These are phyloP conservation scores for Diaporthe vexans DNA, from an alignment of 2,329 filamentous ascomycete genomes.

Conservation along the genomic window DNA sequence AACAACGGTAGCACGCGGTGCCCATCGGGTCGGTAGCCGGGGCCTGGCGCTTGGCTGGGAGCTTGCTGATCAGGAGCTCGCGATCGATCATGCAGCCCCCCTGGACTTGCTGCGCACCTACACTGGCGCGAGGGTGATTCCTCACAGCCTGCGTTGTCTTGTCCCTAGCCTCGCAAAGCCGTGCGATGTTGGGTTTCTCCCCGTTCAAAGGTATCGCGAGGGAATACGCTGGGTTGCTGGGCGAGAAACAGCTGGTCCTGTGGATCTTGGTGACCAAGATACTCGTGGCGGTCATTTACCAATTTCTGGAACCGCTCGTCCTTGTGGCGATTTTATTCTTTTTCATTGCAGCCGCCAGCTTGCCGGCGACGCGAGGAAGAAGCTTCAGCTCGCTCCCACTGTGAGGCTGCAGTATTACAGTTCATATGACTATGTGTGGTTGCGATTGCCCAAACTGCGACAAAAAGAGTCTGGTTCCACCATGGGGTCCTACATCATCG, in stretches of 20 bases:
- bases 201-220: constrained; percentile 16
- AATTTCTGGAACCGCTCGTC: constrained; percentile 29
- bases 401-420: too few species aligned
- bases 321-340: not conserved
- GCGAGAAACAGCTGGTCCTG: constrained; percentile 27
- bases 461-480: too few species aligned
- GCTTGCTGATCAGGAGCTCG: constrained; percentile 24
- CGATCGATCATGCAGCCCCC: constrained; percentile 14
- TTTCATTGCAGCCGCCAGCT: constrained; percentile 26
- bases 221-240: constrained; percentile 30
- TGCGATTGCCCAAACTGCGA: too few species aligned
- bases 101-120: constrained; percentile 10
- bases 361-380: constrained; percentile 28
- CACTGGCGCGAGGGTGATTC: constrained; percentile 26
- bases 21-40: constrained; percentile 37
- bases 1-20: constrained; percentile 30
- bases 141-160: constrained; percentile 21
- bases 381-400: not conserved
- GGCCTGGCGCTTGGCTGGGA: constrained; percentile 34
- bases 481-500: too few species aligned
- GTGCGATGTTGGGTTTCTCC: constrained; percentile 36
- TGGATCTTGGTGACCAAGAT: constrained; percentile 27
- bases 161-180: constrained; percentile 31
- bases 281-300: constrained; percentile 1
- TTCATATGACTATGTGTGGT: too few species aligned